A percentile compares a stretch with the other conserved stretches of the same genome.
Conservation (phyloP, 2,329 filamentous ascomycete species). For the Didymosphaeria variabile region DNA sequence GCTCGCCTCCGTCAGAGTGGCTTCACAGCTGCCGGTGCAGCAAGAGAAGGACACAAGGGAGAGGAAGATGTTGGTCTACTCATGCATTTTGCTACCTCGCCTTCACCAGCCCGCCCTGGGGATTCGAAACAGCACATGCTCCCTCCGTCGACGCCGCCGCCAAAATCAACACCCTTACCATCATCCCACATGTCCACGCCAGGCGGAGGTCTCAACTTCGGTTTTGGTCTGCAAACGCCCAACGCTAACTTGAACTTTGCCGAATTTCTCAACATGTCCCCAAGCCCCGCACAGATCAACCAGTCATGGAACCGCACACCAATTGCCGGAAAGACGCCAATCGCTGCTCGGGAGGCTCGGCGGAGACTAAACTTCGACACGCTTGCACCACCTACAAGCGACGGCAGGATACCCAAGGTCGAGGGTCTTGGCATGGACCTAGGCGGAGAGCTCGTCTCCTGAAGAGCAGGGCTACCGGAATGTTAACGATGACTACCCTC, state of each 20-base stretch:
- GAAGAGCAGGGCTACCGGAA: constrained; percentile 27
- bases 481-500: constrained; percentile 21
- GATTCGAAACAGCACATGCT: constrained; percentile 57
- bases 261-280: constrained; percentile 97
- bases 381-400: constrained; percentile 65
- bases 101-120: constrained; percentile 76
- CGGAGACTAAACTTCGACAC: constrained; percentile 85
- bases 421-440: constrained; percentile 70
- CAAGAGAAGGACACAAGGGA: constrained; percentile 64
- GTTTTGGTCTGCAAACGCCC: constrained; percentile 76
- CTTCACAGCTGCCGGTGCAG: constrained; percentile 50
- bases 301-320: constrained; percentile 76
- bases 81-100: constrained; percentile 90
- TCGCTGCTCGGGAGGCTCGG: constrained; percentile 72
- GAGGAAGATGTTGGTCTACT: constrained; percentile 87
- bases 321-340: constrained; percentile 71
- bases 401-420: constrained; percentile 58
- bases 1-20: constrained; percentile 52
- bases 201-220: constrained; percentile 67
- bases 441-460: constrained; percentile 69
- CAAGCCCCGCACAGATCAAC: constrained; percentile 80
- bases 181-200: constrained; percentile 93
- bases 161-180: constrained; percentile 68
- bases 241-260: constrained; percentile 90
- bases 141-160: constrained; percentile 64